Evolutionary conservation across 2,329 filamentous ascomycete genomes (phyloP), one percentile per base, ranked within the genome.

Genomic region (Didymella sp.): DNA sequence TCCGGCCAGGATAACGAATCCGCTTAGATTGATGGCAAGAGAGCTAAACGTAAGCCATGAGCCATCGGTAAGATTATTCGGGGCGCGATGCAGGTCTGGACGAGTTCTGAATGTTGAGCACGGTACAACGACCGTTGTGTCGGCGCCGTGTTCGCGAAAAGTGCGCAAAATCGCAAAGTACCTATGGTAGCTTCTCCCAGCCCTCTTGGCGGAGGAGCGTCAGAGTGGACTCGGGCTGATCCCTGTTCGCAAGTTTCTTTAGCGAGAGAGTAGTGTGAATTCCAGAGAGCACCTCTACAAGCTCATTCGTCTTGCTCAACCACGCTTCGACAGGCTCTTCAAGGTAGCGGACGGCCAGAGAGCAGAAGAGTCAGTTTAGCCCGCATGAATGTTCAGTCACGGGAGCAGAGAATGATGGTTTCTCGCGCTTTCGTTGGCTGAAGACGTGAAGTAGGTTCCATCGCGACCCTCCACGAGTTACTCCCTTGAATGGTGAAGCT

Each of bases 311-410:
- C 59, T 64, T 45, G 17, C 17, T 27, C 31, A 41, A 49, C 47
- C 27, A 67, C 63, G 49, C 62, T 65, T 64, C 62, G 41, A 66
- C 61, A 42, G 50, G 47, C 51, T 64, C 58, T 59, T 66, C 47
- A 63, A 66, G 55, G 61, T 62, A 61, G 61, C 55, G 61, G 64
- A 62, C 62, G 64, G 68, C 65, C 60, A 66, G 62, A 61, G 44
- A 51, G 43, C 27, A 58, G 56, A 58, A 65, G 56, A 55, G 47
- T 59, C 51, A 52, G 37, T 47, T 58, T 59, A 58, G 56, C 53
- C 69, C 70, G 72, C 71, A 74, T 68, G 46, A 62, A 42, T 35
- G 49, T 58, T 47, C 64, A 63, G 71, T 76, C 73, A 76, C 72
- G 72, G 73, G 73, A 70, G 63, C 40, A 51, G 53, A 44, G 68